A percentile compares a stretch with the other conserved stretches of the same genome.
These are phyloP conservation scores for Scheffersomyces amazonensis DNA, from an alignment of 805 yeast genomes.

Conservation along the genomic window DNA sequence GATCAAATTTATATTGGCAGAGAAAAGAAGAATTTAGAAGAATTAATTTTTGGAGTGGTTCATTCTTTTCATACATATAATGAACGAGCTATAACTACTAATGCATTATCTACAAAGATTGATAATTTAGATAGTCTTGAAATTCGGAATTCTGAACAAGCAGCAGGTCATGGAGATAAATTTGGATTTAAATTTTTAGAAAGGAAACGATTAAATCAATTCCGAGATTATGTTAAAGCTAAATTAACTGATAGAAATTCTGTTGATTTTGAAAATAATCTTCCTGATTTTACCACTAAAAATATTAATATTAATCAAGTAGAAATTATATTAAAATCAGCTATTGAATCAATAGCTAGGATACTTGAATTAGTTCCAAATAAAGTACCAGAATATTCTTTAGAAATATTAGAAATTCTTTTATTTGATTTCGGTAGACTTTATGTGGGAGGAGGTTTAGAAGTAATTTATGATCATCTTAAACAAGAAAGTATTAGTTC, in stretches of 20 bases:
- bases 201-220: slow-evolving; percentile 47
- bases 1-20: slow-evolving; percentile 66
- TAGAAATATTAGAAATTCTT: slow-evolving; percentile 65
- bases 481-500: slow-evolving; percentile 28
- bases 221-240: slow-evolving; percentile 50
- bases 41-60: slow-evolving; percentile 44
- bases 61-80: slow-evolving; percentile 40
- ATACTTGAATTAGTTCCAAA: slow-evolving; percentile 68
- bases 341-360: slow-evolving; percentile 77
- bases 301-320: slow-evolving; percentile 45
- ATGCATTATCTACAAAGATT: slow-evolving; percentile 27
- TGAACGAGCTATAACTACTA: slow-evolving; percentile 34
- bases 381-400: slow-evolving; percentile 57
- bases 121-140: slow-evolving; percentile 32
- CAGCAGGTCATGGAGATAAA: slow-evolving; percentile 17
- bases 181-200: slow-evolving; percentile 33
- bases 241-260: slow-evolving; percentile 30
- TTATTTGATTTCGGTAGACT: slow-evolving; percentile 68
- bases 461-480: slow-evolving; percentile 55
- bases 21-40: slow-evolving; percentile 69
- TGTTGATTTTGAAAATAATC: slow-evolving; percentile 3
- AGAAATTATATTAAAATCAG: slow-evolving; percentile 63
- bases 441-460: slow-evolving; percentile 74
- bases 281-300: slow-evolving; percentile 12
- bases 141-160: slow-evolving; percentile 11